phyloP scores from a whole-genome alignment of 1,284 basidiomycete genomes.

The Leccinum insolens region DNA sequence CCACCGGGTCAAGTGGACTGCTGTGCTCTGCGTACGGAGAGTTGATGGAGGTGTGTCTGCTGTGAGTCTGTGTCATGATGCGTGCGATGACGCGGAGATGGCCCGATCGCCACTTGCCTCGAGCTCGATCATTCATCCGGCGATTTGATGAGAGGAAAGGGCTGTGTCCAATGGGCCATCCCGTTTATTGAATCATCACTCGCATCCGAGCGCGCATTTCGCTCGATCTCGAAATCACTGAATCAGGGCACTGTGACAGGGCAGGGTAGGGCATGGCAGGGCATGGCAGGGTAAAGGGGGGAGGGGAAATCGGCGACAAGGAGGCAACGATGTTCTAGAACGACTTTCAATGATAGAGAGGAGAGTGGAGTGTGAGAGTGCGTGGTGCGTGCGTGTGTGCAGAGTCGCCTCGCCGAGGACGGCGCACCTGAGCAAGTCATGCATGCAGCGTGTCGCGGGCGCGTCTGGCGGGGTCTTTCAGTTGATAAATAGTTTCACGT shows the following conservation, averaged over 20 bases:
- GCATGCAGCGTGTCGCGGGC: not conserved
- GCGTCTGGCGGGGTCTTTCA: not conserved
- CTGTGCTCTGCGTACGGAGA: no score
- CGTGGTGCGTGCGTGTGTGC: not conserved
- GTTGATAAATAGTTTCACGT: not conserved
- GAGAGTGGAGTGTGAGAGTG: slow-evolving; percentile 1
- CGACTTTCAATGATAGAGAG: not conserved
- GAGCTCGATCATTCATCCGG: not conserved
- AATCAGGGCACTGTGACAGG: slow-evolving; percentile 5
- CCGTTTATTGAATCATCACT: not conserved
- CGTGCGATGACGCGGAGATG: not conserved
- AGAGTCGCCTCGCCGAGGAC: slow-evolving; percentile 7
- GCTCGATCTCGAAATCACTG: not conserved
- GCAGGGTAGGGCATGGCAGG: not conserved
- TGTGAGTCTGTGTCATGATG: no score
- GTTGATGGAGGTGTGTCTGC: no score
- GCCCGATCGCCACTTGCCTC: not conserved
- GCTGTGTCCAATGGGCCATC: not conserved
- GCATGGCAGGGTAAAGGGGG: no score
- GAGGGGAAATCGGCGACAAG: no score
- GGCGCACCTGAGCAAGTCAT: slow-evolving; percentile 4
- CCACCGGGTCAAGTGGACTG: not conserved
- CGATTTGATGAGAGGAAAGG: slow-evolving; percentile 4
- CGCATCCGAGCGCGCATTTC: slow-evolving; percentile 1
- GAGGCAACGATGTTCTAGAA: no score